Conservation (phyloP, 2,329 filamentous ascomycete genomes). For the Thermothelomyces thermophilus region DNA sequence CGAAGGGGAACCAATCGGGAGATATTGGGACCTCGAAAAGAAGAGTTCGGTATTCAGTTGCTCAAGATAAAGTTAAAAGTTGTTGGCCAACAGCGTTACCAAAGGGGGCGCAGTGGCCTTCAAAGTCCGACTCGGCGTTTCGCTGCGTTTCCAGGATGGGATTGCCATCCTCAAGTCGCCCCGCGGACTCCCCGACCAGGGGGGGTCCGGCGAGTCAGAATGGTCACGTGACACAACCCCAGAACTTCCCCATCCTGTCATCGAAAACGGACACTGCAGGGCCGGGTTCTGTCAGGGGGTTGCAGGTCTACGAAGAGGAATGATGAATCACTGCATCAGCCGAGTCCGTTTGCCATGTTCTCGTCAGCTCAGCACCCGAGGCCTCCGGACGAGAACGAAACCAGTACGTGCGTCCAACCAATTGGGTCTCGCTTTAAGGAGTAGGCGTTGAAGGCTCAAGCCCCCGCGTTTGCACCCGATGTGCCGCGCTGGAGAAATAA, state of each 20-base stretch:
- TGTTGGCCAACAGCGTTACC: conserved; percentile 5
- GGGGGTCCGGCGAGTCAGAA: conserved; percentile 16
- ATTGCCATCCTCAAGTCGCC: neutral
- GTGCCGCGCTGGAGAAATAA: neutral
- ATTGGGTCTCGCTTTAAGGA: neutral
- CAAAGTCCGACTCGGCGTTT: conserved; percentile 24
- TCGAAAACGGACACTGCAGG: neutral
- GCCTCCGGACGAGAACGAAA: neutral
- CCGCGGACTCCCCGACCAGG: conserved; percentile 5
- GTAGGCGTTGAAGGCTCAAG: no score
- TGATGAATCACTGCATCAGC: no score
- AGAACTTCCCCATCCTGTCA: no score
- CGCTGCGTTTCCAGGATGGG: conserved; percentile 10
- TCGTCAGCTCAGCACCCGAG: neutral
- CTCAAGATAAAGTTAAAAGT: neutral
- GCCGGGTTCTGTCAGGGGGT: no score
- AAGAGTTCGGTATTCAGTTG: neutral
- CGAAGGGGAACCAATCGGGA: neutral
- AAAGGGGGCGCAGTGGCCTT: conserved; percentile 22
- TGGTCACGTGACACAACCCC: conserved; percentile 21
- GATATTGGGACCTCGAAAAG: neutral
- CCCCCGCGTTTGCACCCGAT: neutral
- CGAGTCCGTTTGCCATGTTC: neutral
- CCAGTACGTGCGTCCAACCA: neutral
- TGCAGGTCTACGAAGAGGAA: no score